Evolutionary conservation across 31 red algal genomes (phyloP), one percentile per base, ranked within the genome.

Genomic region (Porphyra umbilicalis): DNA sequence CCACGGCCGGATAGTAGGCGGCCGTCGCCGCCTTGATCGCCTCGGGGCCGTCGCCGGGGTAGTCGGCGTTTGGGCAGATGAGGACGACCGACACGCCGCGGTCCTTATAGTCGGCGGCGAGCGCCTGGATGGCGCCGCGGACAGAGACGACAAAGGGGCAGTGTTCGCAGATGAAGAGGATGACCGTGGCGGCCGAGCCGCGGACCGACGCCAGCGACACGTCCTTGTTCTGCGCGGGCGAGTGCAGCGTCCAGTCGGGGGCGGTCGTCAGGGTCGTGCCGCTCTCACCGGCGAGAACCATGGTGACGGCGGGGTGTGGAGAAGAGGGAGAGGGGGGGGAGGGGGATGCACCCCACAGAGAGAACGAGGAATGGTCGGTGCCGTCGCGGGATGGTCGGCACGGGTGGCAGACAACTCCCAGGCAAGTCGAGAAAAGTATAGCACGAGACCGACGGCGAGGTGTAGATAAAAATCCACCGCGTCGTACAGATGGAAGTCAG

Each of bases 101-200:
- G 29, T 75, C 76, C 11, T 29, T 30, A 2, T 90, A 77, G 79
- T 95, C 92, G 0, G 76, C 68, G 32, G 83, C 85, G 9, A 90
- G 37, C 3, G 84, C 74, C 31, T 34, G 16, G 13, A 95, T 44
- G 40, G 83, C 81, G 0, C 82, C 80, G 13, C 75, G 80, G 8
- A 95, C 68, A 30, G 80, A 77, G 10, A 87, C 74, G 34, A 95
- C 92, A 44, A 84, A 95, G 2, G 92, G 92, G 57, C 92, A 95
- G 78, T 95, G 92, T 68, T 86, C 89, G 78, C 80, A 90, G 29
- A 95, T 79, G 78, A 95, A 90, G 35, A 85, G 84, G 18, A 95
- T 57, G 0, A 95, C 84, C 32, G 85, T 13, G 7, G 88, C 92
- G 20, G 90, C 84, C 14, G 83, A 78, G 57, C 75, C 82, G 30